Base-by-base conservation (phyloP, 768 basidiomycete genomes). In the Russula emetica region DNA sequence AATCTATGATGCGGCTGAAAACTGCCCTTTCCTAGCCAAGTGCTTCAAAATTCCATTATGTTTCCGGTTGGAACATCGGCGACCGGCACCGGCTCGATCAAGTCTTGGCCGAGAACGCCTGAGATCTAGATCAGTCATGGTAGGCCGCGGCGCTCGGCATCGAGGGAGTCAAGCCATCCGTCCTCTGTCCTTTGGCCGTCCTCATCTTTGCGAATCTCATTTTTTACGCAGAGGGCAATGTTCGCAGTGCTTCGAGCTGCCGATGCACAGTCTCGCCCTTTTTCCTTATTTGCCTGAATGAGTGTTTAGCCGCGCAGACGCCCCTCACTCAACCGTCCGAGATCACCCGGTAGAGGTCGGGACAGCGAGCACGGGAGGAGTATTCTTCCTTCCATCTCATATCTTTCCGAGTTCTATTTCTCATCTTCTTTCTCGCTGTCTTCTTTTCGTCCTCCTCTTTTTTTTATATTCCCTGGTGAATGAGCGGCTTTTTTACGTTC, bases 261-360 rank as follows among this genome's bases (percentile, higher is more conserved):
- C 22, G 11, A 22, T 22, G n/a, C n/a, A 47, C 45, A 11, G 16
- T 5, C n/a, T 22, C 20, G 10, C 44, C 44, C 44, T 4, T 45
- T 47, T 47, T 5, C 22, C 20, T 44, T 44, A n/a, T 20, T 44
- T 9, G 8, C 44, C 44, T 44, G 16, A 18, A n/a, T 22, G 30
- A 10, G 30, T 11, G 10, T 1, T 42, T 44, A 54, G 53, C 44
- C 60, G 34, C 53, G 10, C 60, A 47, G 45, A 55, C 32, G 45
- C 24, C 56, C 32, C 32, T 28, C 30, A 30, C 28, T 34, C 45
- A n/a, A 8, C 7, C n/a, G 30, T 22, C 61, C 61, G 61, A 62
- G 55, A 56, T 40, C 49, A 56, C 61, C 61, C 61, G 61, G 55
- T n/a, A 28, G 20, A 40, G 9, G 14, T 62, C 54, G 54, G 61